Evolutionary conservation across 495 filamentous ascomycete genomes (phyloP).

Genomic region (Podospora pseudopauciseta): DNA sequence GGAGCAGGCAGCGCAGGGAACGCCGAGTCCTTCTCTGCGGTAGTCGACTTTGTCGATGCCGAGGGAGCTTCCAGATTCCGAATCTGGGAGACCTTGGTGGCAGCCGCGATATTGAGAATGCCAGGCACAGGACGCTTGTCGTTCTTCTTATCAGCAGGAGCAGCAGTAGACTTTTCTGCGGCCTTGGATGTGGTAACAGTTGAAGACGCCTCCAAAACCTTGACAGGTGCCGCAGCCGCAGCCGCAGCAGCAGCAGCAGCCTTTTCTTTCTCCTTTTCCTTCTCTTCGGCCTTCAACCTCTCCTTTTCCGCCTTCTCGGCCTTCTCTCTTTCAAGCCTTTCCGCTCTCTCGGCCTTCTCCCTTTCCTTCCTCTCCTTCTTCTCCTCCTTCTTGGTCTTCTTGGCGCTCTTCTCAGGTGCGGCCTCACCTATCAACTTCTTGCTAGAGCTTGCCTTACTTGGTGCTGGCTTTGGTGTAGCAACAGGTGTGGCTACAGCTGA

Average conservation of each 20-base stretch:
- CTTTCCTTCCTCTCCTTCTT: constrained; percentile 22
- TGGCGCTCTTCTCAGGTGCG: not conserved
- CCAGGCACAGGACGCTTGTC: constrained; percentile 57
- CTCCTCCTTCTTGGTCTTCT: constrained; percentile 19
- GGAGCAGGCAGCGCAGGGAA: constrained; percentile 53
- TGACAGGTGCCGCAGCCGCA: constrained; percentile 36
- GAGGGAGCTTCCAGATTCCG: constrained; percentile 28
- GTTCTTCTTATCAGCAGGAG: constrained; percentile 42
- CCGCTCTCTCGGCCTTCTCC: constrained; percentile 14
- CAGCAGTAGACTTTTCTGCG: not conserved
- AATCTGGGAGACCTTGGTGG: constrained; percentile 38
- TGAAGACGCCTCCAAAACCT: not conserved
- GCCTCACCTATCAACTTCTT: constrained; percentile 18
- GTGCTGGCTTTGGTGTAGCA: constrained; percentile 24
- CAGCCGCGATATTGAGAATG: constrained; percentile 61
- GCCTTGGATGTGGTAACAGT: constrained; percentile 13
- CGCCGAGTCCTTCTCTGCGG: constrained; percentile 36
- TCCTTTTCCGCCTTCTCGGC: constrained; percentile 14
- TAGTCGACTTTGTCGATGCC: constrained; percentile 30
- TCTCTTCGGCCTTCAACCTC: constrained; percentile 8
- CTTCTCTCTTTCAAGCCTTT: not conserved
- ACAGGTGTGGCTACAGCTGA: constrained; percentile 23
- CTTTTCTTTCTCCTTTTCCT: constrained; percentile 13
- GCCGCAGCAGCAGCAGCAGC: constrained; percentile 16
- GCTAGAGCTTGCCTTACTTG: constrained; percentile 24